Evolutionary conservation across 2,329 filamentous ascomycete genomes (phyloP).

Genomic region (Ophiocordyceps polyrhachis-furcata): DNA sequence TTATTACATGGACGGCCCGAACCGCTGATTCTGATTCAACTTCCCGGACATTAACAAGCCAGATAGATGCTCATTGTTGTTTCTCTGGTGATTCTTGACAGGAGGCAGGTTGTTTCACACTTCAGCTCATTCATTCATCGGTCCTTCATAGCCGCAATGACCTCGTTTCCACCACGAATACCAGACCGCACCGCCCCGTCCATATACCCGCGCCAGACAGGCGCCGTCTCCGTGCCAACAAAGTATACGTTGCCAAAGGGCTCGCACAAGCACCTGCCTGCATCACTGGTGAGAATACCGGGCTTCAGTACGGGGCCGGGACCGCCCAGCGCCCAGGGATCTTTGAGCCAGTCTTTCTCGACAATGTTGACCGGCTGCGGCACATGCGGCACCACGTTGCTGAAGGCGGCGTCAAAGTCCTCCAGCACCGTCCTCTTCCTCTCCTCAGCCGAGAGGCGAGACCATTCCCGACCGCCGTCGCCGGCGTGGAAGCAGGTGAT

Average conservation of each 20-base stretch:
- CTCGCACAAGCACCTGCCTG: background rate
- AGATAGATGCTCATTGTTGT: too few relatives aligned
- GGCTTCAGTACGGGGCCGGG: background rate
- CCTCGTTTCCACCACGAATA: background rate
- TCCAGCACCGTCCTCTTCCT: background rate
- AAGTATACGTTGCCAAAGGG: background rate
- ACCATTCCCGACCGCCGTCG: background rate
- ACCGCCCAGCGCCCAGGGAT: slow-evolving; percentile 16
- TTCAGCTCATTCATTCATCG: background rate
- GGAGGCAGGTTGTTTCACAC: too few relatives aligned
- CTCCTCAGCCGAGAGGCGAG: background rate
- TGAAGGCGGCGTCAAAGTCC: slow-evolving; percentile 8
- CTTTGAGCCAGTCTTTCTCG: slow-evolving; percentile 20
- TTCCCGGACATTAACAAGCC: too few relatives aligned
- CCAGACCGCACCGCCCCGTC: slow-evolving; percentile 10
- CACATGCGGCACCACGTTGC: background rate
- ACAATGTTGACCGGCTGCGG: slow-evolving; percentile 15
- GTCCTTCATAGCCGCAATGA: background rate
- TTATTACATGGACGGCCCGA: too few relatives aligned
- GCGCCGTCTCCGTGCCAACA: background rate
- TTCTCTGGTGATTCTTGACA: background rate
- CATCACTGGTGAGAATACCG: background rate
- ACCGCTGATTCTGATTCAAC: too few relatives aligned
- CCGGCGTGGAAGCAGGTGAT: background rate
- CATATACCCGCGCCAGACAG: background rate